These are phyloP conservation scores for Immersiporthe knoxdaviesiana DNA, from an alignment of 2,329 filamentous ascomycete genomes.

Conservation along the genomic window DNA sequence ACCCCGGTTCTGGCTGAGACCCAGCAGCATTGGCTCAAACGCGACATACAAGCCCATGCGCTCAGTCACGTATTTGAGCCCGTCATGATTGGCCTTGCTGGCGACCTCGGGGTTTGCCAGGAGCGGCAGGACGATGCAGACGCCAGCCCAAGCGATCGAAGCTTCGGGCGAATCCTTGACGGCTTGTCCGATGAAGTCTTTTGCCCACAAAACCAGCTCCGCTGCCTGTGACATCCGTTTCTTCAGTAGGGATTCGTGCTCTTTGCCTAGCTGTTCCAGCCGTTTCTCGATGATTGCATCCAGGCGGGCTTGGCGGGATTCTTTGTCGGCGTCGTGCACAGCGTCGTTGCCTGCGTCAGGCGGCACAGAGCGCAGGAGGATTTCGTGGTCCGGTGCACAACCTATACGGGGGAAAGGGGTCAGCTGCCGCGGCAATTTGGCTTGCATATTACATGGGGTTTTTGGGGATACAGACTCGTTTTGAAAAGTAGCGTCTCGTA, in stretches of 20 bases:
- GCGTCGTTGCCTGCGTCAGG: background rate
- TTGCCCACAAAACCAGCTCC: slow-evolving; percentile 31
- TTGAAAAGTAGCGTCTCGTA: background rate
- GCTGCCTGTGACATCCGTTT: slow-evolving; percentile 28
- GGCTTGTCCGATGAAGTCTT: slow-evolving; percentile 35
- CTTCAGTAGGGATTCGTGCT: background rate
- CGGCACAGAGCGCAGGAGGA: background rate
- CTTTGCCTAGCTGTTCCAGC: background rate
- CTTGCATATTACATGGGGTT: background rate
- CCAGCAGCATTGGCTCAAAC: slow-evolving; percentile 33
- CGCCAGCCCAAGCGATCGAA: slow-evolving; percentile 41
- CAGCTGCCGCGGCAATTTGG: background rate
- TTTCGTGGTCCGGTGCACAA: background rate
- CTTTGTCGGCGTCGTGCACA: background rate
- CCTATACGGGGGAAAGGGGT: background rate
- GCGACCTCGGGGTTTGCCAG: slow-evolving; percentile 38
- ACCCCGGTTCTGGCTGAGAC: background rate
- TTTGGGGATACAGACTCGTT: background rate
- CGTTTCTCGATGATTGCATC: background rate
- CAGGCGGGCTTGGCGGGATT: background rate
- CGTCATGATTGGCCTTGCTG: slow-evolving; percentile 38
- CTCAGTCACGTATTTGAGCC: slow-evolving; percentile 40
- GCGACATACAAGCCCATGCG: slow-evolving; percentile 40
- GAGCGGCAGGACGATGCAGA: slow-evolving; percentile 42
- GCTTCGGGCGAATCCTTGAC: slow-evolving; percentile 39